Evolutionary conservation across 2,329 filamentous ascomycete species (phyloP), one percentile per base, ranked within the genome.

Genomic region (Sclerotinia sclerotiorum): DNA sequence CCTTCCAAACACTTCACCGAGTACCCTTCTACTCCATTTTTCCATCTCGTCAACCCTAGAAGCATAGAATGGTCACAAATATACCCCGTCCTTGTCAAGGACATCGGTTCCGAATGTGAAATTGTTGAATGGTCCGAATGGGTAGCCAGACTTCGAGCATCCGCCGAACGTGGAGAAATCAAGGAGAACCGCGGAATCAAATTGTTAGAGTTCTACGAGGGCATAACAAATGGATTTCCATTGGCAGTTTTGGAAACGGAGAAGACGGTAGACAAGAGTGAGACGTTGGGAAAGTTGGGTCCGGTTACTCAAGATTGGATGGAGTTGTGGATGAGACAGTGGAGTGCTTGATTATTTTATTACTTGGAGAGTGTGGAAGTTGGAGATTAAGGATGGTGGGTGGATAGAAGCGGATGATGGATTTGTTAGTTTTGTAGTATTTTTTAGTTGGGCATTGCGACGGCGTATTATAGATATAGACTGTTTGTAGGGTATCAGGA

Each of bases 141-240:
- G 84, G 74, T 86, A 2, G 58, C 73, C 1, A 74, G 76, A 13
- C 76, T 87, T 27, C 81, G 81, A 67, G 77, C 77, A 0, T 73
- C 75, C 82, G 3, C 78, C 76, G 63, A 71, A 1, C n/a, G 48
- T 1, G 77, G 74, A 64, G 84, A 84, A 70, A 71, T 84, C 0
- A 78, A 78, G 4, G 77, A 74, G 67, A 85, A 84, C 71, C 83
- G 83, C 0, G 84, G 80, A 13, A 72, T 85, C 52, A 87, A 86
- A 77, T 76, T 87, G 56, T 71, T 86, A 0, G 76, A 76, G 29
- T 79, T 70, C 58, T 65, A 68, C 63, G 32, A 35, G 11, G 67
- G 73, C 68, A 24, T 78, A 32, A 51, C 67, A 67, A 32, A 69
- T 0, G 42, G 61, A 17, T 70, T 72, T 8, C 35, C 73, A 21